These are phyloP conservation scores for Boletus edulis DNA, from an alignment of 768 basidiomycete genomes.

Conservation along the genomic window DNA sequence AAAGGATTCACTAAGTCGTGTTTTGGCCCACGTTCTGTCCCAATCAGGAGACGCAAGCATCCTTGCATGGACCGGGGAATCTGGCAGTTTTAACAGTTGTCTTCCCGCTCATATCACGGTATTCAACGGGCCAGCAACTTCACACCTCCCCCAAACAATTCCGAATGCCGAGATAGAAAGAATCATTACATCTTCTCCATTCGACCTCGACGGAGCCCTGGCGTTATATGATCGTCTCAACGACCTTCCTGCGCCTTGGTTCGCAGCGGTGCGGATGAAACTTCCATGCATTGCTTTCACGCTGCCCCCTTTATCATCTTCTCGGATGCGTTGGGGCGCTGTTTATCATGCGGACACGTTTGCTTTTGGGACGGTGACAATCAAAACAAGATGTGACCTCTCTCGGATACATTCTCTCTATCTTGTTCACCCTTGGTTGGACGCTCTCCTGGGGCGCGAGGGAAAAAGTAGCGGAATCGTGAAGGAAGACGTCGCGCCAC, in stretches of 20 bases:
- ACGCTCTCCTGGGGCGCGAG: no score
- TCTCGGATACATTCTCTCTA: no score
- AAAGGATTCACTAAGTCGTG: neutral
- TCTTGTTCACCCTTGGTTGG: no score
- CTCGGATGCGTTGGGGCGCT: neutral
- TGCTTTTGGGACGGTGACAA: no score
- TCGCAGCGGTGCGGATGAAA: neutral
- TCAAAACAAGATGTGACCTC: no score
- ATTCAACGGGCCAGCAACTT: no score
- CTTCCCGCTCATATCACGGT: no score
- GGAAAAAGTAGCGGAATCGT: no score
- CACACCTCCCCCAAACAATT: neutral
- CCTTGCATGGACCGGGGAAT: slow-evolving; percentile 3
- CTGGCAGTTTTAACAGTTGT: neutral
- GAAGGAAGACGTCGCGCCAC: no score
- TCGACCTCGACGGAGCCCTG: neutral
- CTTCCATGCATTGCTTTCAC: neutral
- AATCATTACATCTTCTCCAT: neutral
- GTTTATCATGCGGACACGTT: neutral
- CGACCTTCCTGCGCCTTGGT: neutral
- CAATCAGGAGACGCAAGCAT: neutral
- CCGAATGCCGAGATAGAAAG: neutral
- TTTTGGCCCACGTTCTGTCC: neutral
- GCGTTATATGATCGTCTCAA: neutral
- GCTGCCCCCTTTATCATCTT: neutral